A percentile compares a stretch with the other conserved stretches of the same genome.
Evolutionary conservation across 495 filamentous ascomycete species (phyloP).

Genomic region (Aspergillus nanangensis): DNA sequence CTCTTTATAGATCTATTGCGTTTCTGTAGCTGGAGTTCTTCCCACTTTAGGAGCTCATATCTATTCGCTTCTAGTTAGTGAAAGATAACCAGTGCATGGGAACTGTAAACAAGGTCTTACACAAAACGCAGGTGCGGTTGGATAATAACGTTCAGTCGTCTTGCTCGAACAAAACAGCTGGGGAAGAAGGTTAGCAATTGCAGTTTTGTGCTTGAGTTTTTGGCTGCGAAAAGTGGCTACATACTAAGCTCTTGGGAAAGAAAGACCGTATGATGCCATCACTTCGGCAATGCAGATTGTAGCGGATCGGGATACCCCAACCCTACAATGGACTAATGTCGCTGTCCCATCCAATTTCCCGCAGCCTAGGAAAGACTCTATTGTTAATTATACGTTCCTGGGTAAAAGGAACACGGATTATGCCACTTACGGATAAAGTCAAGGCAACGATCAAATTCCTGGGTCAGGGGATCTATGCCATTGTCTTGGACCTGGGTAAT

Average conservation of each 20-base stretch:
- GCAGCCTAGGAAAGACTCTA: slow-evolving; percentile 49
- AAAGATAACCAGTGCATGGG: no score
- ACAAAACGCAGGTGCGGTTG: slow-evolving; percentile 67
- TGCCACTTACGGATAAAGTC: slow-evolving; percentile 78
- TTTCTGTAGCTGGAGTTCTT: slow-evolving; percentile 58
- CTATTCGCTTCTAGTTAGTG: no score
- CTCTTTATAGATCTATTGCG: slow-evolving; percentile 49
- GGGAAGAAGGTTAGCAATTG: slow-evolving; percentile 6
- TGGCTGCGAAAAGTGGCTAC: no score
- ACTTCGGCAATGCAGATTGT: slow-evolving; percentile 99
- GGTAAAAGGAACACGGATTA: background rate
- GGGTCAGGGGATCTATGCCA: slow-evolving; percentile 85
- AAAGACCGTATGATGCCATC: slow-evolving; percentile 73
- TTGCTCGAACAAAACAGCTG: slow-evolving; percentile 87
- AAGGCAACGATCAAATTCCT: slow-evolving; percentile 82
- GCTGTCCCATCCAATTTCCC: slow-evolving; percentile 70
- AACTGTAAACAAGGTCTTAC: slow-evolving; percentile 33
- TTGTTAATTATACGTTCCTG: background rate
- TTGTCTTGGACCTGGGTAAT: slow-evolving; percentile 92
- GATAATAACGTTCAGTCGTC: slow-evolving; percentile 75
- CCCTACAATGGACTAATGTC: slow-evolving; percentile 94
- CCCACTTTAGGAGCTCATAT: slow-evolving; percentile 86
- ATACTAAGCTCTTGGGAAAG: slow-evolving; percentile 87
- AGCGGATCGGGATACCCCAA: slow-evolving; percentile 90
- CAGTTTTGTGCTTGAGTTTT: no score